Evolutionary conservation across 1,284 basidiomycete genomes (phyloP), one percentile per base, ranked within the genome.

Genomic region (Rhodotorula sp.): DNA sequence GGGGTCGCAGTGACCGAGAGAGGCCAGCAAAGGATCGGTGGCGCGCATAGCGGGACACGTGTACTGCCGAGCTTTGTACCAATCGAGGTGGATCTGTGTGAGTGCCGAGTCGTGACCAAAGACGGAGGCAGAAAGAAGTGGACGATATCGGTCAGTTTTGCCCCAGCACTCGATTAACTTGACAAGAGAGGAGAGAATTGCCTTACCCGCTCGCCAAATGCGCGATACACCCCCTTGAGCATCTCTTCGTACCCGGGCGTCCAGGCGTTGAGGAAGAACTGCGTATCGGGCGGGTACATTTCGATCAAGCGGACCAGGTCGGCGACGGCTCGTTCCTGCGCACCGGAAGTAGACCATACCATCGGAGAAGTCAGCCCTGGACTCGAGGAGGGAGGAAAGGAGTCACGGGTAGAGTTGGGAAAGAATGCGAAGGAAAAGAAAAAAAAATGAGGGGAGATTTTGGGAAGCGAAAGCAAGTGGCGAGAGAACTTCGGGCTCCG

Each of bases 191-290:
- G 34, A 34, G 34, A 34, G 34, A 34, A 8, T 62, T 6, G 15
- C 28, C 62, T 56, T 18, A 43, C 38, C 38, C 38, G 38, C 28
- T 84, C 83, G 50, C 85, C 81, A 77, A 94, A 95, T 1, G 83
- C 81, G 3, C 83, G 81, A 0, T 89, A 85, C 3, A 95, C 83
- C 0, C 85, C 89, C 78, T 92, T 91, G 45, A 94, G 83, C 23
- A 93, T 83, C 59, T 93, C 90, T 80, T 80, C 79, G 71, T 81
- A 84, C 38, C 95, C 94, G 88, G 90, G 93, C 0, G 93, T 97
- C 94, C 95, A 97, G 0, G 86, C 80, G 76, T 97, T 93, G 72
- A 97, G 85, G 82, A 92, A 97, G 82, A 97, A 95, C 61, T 86
- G 84, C 0, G 88, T 89, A 8, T 84, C 83, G 0, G 82, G 70